Evolutionary conservation across 1,139 yeast species (phyloP), one percentile per base, ranked within the genome.

Genomic region (Petasospora rhodanensis): DNA sequence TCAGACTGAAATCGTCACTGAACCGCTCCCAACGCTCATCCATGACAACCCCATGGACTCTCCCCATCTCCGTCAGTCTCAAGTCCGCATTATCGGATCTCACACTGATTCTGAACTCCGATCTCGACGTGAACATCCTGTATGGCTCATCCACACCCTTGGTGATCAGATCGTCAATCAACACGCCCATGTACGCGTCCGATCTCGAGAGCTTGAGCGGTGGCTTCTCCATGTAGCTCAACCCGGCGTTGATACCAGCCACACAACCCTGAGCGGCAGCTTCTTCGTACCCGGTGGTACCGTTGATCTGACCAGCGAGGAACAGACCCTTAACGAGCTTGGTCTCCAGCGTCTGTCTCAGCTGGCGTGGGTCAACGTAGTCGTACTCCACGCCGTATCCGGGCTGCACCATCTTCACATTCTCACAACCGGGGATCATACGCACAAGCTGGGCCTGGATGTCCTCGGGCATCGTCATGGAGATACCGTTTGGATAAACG

Each of bases 341-440:
- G 0, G 97, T 86, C 54, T 91, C 96, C 28, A 93, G 59, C 0
- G 95, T 83, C 31, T 69, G 70, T 34, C 70, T 68, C 35, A 93
- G 66, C 51, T 89, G 96, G 42, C 95, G 69, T 3, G 99, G 98
- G 52, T 91, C 96, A 17, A 93, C 80, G 56, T 85, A 91, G 55
- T 93, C 98, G 53, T 93, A 93, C 56, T 93, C 98, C 2, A 93
- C 98, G 11, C 99, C 99, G 54, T 93, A 93, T 0, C 97, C 99
- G 0, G 97, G 96, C 51, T 87, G 96, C 6, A 81, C 54, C 86
- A 93, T 86, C 14, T 63, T 66, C 1, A 83, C 96, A 48, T 85
- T 78, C 49, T 86, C 96, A 37, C 95, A 73, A 0, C 99, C 99
- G 2, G 87, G 84, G 49, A 93, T 84, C 62, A 86, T 63, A 38